phyloP scores from a whole-genome alignment of 768 basidiomycete species.

The Strobilomyces confusus region DNA sequence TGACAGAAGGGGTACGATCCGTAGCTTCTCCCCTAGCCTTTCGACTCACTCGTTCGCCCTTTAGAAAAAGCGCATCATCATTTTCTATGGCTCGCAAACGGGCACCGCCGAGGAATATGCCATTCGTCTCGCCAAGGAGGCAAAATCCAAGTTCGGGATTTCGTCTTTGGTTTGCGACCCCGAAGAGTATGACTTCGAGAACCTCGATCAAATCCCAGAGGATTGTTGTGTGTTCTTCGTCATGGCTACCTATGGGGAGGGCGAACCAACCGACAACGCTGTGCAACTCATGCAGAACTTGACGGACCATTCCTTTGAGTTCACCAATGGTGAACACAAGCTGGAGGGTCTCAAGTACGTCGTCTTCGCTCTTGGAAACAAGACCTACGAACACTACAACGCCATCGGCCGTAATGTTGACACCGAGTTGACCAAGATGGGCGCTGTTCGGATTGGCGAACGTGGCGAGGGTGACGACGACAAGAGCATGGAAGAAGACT shows the following conservation, averaged over 20 bases:
- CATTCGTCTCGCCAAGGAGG: slow-evolving; percentile 95
- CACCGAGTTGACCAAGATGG: slow-evolving; percentile 66
- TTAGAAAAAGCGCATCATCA: slow-evolving; percentile 94
- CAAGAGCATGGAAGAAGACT: slow-evolving; percentile 99
- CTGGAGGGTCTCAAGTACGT: slow-evolving; percentile 91
- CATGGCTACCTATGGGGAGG: slow-evolving; percentile 98
- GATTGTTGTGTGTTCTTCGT: slow-evolving; percentile 90
- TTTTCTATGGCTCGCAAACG: slow-evolving; percentile 98
- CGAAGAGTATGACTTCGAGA: slow-evolving; percentile 98
- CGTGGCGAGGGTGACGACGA: slow-evolving; percentile 98
- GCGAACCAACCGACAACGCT: slow-evolving; percentile 98
- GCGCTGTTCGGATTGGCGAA: slow-evolving; percentile 80
- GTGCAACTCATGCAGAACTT: slow-evolving; percentile 92
- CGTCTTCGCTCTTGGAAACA: slow-evolving; percentile 89
- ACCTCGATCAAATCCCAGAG: slow-evolving; percentile 85
- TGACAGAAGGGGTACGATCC: slow-evolving; percentile 80
- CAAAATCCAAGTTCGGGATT: slow-evolving; percentile 92
- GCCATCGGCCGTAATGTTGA: slow-evolving; percentile 82
- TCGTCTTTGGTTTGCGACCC: slow-evolving; percentile 97
- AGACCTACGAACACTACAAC: slow-evolving; percentile 96
- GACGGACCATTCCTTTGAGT: slow-evolving; percentile 82
- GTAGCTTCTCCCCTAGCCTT: slow-evolving; percentile 3
- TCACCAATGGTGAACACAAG: slow-evolving; percentile 70
- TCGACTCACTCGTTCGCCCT: slow-evolving; percentile 1
- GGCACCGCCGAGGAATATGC: slow-evolving; percentile 99